Base-by-base conservation (phyloP, 2,329 filamentous ascomycete species). In the Cordyceps cateniannulata region DNA sequence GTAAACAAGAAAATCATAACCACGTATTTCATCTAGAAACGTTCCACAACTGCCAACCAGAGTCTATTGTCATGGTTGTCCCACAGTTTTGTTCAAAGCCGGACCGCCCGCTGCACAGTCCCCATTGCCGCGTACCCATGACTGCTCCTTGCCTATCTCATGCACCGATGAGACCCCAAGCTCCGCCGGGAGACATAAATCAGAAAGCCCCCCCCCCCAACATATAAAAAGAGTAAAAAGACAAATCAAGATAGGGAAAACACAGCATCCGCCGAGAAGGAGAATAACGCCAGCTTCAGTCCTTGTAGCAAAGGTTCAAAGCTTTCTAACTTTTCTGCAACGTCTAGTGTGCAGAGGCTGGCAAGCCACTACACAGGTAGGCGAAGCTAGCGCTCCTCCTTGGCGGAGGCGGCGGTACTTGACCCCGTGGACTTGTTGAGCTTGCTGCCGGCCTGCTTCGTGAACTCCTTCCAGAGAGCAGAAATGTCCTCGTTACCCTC, bases 401-500 rank as follows among this genome's bases (percentile, higher is more conserved):
- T 67, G 58, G 45, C 56, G 27, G 44, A 5, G 12, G 59, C 20
- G 57, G 32, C 45, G 44, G 44, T 59, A 27, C 66, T 71, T 65
- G 65, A 64, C 62, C 64, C 67, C 10, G 20, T 22, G n/a, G 66
- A 48, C 66, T 69, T 72, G 62, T 69, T 72, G 62, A 64, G 60
- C 66, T 72, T 74, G 50, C 69, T 65, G 56, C 63, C 68, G 49
- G 70, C 70, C 62, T 69, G 72, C 74, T 76, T 73, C 50, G 74
- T 74, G 60, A 80, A 79, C 65, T 83, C 82, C 65, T 82, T 81
- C 66, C 81, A 76, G 57, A 84, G 71, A 0, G 78, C 75, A 38
- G 78, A 72, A 50, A 84, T 74, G 62, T 82, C 76, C 44, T 84
- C 81, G 66, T 77, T 81, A 65, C 80, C 80, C 64, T 87, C 88